phyloP scores from a whole-genome alignment of 75 land plant species.

The Cryptomeria japonica region DNA sequence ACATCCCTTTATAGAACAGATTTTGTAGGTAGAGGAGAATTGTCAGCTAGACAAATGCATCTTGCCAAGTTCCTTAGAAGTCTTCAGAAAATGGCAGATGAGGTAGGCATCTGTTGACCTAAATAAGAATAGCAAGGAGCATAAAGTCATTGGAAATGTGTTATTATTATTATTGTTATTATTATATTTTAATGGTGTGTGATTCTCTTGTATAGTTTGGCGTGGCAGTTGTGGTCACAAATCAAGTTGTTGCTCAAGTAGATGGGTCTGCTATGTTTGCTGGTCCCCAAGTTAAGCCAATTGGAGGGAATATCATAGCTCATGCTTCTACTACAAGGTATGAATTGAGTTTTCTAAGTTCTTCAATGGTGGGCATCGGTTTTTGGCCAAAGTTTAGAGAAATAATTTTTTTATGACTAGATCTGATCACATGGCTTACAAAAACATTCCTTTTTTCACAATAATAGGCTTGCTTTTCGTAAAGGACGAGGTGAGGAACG shows the following conservation, averaged over 20 bases:
- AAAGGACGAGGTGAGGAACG: conserved; percentile 95
- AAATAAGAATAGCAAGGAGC: neutral
- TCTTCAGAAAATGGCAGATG: conserved; percentile 94
- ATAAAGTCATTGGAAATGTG: neutral
- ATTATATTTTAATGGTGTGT: neutral
- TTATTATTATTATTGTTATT: neutral
- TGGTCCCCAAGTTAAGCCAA: conserved; percentile 96
- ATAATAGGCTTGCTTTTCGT: conserved; percentile 70
- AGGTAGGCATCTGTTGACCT: conserved; percentile 34
- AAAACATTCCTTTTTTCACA: neutral
- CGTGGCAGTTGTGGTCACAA: conserved; percentile 92
- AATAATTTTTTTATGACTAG: neutral
- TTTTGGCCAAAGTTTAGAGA: neutral
- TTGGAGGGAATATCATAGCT: conserved; percentile 98
- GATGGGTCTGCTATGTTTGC: conserved; percentile 95
- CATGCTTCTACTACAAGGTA: conserved; percentile 98
- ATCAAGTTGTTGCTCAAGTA: conserved; percentile 99
- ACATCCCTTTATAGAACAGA: conserved; percentile 95
- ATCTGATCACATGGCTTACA: neutral
- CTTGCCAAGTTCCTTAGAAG: conserved; percentile 92
- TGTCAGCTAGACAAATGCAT: conserved; percentile 97
- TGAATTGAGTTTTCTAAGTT: neutral
- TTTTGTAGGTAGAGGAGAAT: conserved; percentile 90
- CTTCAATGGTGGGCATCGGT: neutral
- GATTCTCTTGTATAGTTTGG: conserved; percentile 64